A percentile compares a stretch with the other conserved stretches of the same genome.
Evolutionary conservation across 345 rosid species (phyloP).

Genomic region (Hibiscus trionum): DNA sequence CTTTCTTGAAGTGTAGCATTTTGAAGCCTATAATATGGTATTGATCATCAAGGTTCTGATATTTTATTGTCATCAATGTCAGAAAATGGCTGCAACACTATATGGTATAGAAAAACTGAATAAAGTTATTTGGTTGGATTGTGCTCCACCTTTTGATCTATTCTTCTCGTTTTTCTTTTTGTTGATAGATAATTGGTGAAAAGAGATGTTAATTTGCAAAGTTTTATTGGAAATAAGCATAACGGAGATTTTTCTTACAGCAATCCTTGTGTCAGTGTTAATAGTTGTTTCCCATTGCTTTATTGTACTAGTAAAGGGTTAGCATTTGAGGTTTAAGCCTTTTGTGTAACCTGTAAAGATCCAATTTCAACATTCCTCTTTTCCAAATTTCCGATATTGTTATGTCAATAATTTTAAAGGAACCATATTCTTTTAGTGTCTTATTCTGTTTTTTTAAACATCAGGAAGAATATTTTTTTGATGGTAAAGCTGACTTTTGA

Average conservation of each 20-base stretch:
- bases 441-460: not conserved
- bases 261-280: not conserved
- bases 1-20: not conserved
- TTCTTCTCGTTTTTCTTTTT: not conserved
- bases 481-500: not conserved
- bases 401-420: too few relatives aligned
- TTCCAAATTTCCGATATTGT: not conserved
- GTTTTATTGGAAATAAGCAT: not conserved
- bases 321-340: not conserved
- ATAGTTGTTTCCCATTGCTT: not conserved
- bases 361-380: not conserved
- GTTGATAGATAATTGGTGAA: not conserved
- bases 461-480: not conserved
- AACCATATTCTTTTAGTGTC: too few relatives aligned
- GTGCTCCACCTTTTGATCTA: not conserved
- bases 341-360: not conserved
- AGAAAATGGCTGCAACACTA: not conserved
- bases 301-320: not conserved
- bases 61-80: not conserved
- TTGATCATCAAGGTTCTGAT: not conserved
- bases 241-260: not conserved
- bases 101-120: not conserved
- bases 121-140: not conserved
- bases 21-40: not conserved
- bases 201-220: not conserved